Conservation (phyloP, 2,329 filamentous ascomycete genomes). For the Talaromyces sp. region DNA sequence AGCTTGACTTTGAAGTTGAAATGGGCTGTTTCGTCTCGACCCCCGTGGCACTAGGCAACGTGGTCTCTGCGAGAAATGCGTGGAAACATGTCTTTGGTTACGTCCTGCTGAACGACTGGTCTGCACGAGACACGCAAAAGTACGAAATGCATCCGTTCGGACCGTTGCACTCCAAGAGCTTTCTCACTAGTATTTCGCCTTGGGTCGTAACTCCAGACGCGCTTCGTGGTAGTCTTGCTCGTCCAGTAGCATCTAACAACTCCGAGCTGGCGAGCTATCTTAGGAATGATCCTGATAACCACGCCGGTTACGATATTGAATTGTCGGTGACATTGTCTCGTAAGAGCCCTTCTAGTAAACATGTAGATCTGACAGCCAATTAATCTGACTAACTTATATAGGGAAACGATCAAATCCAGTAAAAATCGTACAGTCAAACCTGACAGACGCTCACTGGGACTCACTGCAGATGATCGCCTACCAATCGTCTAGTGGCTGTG, state of each 20-base stretch:
- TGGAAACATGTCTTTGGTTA: constrained; percentile 56
- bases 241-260: background rate
- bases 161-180: constrained; percentile 57
- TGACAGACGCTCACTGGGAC: constrained; percentile 4
- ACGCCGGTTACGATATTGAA: constrained; percentile 5
- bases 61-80: constrained; percentile 39
- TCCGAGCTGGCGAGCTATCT: background rate
- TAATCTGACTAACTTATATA: background rate
- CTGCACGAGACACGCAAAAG: constrained; percentile 56
- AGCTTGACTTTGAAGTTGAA: constrained; percentile 49
- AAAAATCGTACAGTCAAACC: background rate
- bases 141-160: constrained; percentile 58
- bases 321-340: constrained; percentile 3
- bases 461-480: constrained; percentile 8
- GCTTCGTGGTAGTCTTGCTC: constrained; percentile 21
- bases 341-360: background rate
- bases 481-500: constrained; percentile 6
- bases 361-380: too few relatives aligned
- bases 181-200: constrained; percentile 55
- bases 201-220: constrained; percentile 59
- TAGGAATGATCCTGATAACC: background rate
- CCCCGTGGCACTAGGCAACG: constrained; percentile 36
- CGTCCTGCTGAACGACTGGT: constrained; percentile 60
- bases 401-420: background rate
- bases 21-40: constrained; percentile 43